Base-by-base conservation (phyloP, 2,329 filamentous ascomycete genomes). In the Neonectria sp. region DNA sequence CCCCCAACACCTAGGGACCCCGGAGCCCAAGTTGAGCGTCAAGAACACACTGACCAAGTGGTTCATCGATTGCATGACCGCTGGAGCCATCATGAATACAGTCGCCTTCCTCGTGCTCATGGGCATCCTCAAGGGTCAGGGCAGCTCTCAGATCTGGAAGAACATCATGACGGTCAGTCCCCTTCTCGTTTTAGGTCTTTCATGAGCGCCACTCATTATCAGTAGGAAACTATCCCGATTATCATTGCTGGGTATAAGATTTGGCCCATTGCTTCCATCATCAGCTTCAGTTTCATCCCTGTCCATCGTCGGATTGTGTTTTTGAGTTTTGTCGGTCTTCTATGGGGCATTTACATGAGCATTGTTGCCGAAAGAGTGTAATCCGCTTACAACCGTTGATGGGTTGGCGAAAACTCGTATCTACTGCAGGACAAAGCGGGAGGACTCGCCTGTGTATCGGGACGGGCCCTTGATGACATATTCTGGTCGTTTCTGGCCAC, bases 331-430 rank as follows among this genome's bases (percentile, higher is more conserved):
- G 75, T 86, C 21, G 85, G 84, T 2, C 73, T 87, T 25, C 68
- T 86, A 6, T 87, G 85, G 85, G 85, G 85, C 9, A 82, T 86
- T 35, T 87, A 86, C 73, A 84, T 86, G 83, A 85, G 84, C 65
- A 71, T 86, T 35, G 81, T 86, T 9, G 84, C 84, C 24, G 80
- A 81, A 6, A 75, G 79, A 37, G 82, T 85, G 33, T 84, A 69
- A 61, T 27, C 9, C 13, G 12, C 8, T 21, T 53, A 3, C 6
- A 35, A 8, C 2, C 1, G n/a, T 9, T 6, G 5, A n/a, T 21
- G 12, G 12, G n/a, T 5, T 33, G 17, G 29, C 21, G 9, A 21
- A 13, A 53, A 13, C 6, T 21, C 40, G 5, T 24, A 3, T 8
- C 12, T n/a, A 12, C 9, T 21, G 17, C n/a, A 12, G 40, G 40